Evolutionary conservation across 768 basidiomycete genomes (phyloP), one percentile per base, ranked within the genome.

Genomic region (Tylopilus balloui): DNA sequence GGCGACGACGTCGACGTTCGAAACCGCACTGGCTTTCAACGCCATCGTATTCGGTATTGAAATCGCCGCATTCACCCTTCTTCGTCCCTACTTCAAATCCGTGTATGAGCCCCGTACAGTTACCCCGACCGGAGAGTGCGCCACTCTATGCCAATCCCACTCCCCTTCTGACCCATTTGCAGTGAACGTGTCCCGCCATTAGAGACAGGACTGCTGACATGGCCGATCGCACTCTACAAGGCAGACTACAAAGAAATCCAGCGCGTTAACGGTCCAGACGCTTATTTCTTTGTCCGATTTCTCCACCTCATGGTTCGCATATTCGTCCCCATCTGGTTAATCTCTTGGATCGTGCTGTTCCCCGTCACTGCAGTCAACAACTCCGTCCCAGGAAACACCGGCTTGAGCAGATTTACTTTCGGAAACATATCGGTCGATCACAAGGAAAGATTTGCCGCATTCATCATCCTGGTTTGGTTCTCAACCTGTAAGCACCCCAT

Each of bases 201-300:
- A 43, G 62, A 78, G 0, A 50, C 65, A 14, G 70, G 70, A 10
- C 54, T 79, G 17, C 67, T 90, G 20, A 61, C 74, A 28, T 94
- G 90, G 91, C 85, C 87, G 2, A 50, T 77, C 17, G 74, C 79
- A 1, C 66, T 93, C 17, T 83, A 71, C 68, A 73, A 71, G 2
- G 75, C 84, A 2, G 78, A 91, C 60, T 81, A 83, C 59, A 69
- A 69, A 24, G 75, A 73, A 20, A 81, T 90, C 49, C 76, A 81
- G 51, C 70, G 72, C 36, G 75, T 78, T 36, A 93, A 92, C 53
- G 92, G 92, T 23, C 73, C 88, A 50, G 95, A 98, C 64, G 88
- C 92, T 14, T 99, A 95, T 71, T 85, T 94, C 62, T 99, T 88
- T 58, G 84, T 96, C 38, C 86, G 92, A 45, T 97, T 89, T 67